Evolutionary conservation across 495 filamentous ascomycete species (phyloP).

Genomic region (Emericellopsis terricola): DNA sequence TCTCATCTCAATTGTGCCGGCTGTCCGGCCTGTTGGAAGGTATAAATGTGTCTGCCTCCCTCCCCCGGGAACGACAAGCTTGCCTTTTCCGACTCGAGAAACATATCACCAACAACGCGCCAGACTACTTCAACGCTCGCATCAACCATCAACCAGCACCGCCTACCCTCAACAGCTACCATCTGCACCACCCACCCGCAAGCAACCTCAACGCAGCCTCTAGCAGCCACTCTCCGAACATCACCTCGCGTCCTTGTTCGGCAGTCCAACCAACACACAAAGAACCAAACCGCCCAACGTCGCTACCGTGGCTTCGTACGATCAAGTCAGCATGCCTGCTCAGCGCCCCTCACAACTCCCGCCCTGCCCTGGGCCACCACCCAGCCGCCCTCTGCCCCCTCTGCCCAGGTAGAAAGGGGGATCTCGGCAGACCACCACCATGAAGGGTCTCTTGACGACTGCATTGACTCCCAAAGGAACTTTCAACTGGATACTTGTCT

Average conservation of each 20-base stretch:
- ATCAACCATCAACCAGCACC: background rate
- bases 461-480: too few relatives aligned
- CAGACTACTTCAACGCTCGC: too few relatives aligned
- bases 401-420: slow-evolving; percentile 67
- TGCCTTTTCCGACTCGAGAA: slow-evolving; percentile 1
- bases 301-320: slow-evolving; percentile 1
- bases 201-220: background rate
- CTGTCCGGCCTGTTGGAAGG: background rate
- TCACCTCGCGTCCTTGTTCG: background rate
- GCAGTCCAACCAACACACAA: background rate
- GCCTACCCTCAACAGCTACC: slow-evolving; percentile 1
- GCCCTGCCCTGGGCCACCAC: slow-evolving; percentile 73
- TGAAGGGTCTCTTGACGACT: too few relatives aligned
- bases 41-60: background rate
- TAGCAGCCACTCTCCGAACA: background rate
- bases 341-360: slow-evolving; percentile 55
- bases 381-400: slow-evolving; percentile 66
- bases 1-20: background rate
- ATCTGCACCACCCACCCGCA: background rate
- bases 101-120: too few relatives aligned
- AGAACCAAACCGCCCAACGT: background rate
- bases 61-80: slow-evolving; percentile 1
- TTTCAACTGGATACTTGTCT: too few relatives aligned
- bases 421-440: too few relatives aligned
- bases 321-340: slow-evolving; percentile 35